phyloP scores from a whole-genome alignment of 129 eudicot species.

The Flaveria robusta region DNA sequence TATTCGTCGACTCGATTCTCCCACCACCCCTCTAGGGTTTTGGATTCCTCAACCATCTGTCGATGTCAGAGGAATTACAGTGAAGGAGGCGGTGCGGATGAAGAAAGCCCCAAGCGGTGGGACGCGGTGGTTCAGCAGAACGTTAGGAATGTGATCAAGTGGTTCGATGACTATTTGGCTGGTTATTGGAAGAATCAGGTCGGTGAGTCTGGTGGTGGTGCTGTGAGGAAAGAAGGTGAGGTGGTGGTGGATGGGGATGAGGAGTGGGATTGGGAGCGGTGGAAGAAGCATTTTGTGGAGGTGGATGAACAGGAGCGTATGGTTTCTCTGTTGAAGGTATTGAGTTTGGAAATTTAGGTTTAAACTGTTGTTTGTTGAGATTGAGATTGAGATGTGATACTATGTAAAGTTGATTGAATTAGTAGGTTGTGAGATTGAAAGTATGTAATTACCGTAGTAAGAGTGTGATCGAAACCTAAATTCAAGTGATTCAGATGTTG shows the following conservation, averaged over 20 bases:
- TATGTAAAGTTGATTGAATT: not conserved
- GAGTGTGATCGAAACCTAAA: no score
- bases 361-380: not conserved
- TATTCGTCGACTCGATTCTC: slow-evolving; percentile 32
- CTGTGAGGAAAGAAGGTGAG: not conserved
- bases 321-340: slow-evolving; percentile 70
- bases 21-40: slow-evolving; percentile 36
- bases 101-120: slow-evolving; percentile 47
- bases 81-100: slow-evolving; percentile 16
- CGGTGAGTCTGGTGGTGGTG: slow-evolving; percentile 18
- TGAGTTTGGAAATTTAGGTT: not conserved
- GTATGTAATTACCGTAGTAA: not conserved
- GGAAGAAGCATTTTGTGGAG: slow-evolving; percentile 76
- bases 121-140: slow-evolving; percentile 55
- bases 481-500: no score
- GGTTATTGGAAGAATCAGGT: slow-evolving; percentile 25
- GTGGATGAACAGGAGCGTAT: slow-evolving; percentile 78
- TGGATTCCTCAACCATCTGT: slow-evolving; percentile 35
- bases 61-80: slow-evolving; percentile 42
- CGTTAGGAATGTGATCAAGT: slow-evolving; percentile 50
- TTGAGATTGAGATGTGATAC: not conserved
- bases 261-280: slow-evolving; percentile 90
- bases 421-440: not conserved
- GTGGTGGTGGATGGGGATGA: slow-evolving; percentile 21
- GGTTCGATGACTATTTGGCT: slow-evolving; percentile 43